Evolutionary conservation across 2,329 filamentous ascomycete genomes (phyloP).

Genomic region (Sporothrix euskadiensis): DNA sequence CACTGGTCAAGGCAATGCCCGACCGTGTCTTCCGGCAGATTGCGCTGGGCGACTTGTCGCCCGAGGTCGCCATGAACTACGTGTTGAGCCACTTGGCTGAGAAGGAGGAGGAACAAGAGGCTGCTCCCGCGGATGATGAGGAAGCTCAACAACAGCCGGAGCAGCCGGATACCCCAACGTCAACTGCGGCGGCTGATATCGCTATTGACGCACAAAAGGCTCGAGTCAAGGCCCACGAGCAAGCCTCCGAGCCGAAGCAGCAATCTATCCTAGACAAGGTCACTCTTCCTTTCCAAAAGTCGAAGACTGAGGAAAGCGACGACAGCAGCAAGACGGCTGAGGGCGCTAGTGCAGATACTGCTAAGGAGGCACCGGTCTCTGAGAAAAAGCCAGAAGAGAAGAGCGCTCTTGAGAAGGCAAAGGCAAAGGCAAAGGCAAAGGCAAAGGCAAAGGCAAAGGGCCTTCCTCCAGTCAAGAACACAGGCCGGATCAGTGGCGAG

Average conservation of each 20-base stretch:
- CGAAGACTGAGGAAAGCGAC: slow-evolving; percentile 2
- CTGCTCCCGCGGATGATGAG: slow-evolving; percentile 38
- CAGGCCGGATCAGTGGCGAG: not conserved
- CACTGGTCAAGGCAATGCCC: slow-evolving; percentile 80
- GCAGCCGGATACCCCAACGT: slow-evolving; percentile 15
- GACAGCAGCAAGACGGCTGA: not conserved
- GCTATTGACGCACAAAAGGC: slow-evolving; percentile 23
- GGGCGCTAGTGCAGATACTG: not conserved
- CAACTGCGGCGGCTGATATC: not conserved
- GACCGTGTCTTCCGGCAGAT: slow-evolving; percentile 89
- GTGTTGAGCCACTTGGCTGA: slow-evolving; percentile 77
- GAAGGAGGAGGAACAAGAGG: slow-evolving; percentile 41
- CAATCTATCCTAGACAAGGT: slow-evolving; percentile 24
- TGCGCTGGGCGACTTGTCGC: slow-evolving; percentile 80
- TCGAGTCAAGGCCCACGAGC: slow-evolving; percentile 8
- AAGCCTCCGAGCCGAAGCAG: slow-evolving; percentile 8
- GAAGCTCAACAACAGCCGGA: slow-evolving; percentile 34
- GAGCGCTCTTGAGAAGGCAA: not conserved
- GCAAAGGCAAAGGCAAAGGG: not conserved
- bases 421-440: not conserved
- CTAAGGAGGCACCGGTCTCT: not conserved
- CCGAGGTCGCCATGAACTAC: slow-evolving; percentile 83
- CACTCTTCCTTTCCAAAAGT: slow-evolving; percentile 24
- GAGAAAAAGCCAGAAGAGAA: not conserved
- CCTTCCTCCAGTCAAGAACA: not conserved